These are phyloP conservation scores for Naumovozyma dairenensis DNA, from an alignment of 805 yeast species.

Conservation along the genomic window DNA sequence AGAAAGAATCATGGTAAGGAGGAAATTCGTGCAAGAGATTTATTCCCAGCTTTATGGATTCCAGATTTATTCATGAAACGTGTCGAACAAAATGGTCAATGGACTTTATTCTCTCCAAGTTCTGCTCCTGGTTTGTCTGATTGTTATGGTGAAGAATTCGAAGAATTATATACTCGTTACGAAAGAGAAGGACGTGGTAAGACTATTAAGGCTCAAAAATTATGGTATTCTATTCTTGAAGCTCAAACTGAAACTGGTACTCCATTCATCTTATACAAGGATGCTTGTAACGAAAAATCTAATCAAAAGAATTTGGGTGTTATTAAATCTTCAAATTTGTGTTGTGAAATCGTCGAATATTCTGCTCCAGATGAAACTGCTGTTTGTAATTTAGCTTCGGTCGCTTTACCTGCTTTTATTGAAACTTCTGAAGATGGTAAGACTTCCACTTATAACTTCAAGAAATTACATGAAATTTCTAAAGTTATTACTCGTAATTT, in stretches of 20 bases:
- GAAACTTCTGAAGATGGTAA: conserved; percentile 35
- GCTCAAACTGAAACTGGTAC: conserved; percentile 95
- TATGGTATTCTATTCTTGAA: conserved; percentile 83
- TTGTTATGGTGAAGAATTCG: conserved; percentile 77
- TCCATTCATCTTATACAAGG: conserved; percentile 91
- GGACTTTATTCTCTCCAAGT: conserved; percentile 88
- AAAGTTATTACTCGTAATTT: conserved; percentile 73
- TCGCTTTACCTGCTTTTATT: conserved; percentile 78
- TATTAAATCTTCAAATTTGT: conserved; percentile 85
- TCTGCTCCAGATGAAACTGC: conserved; percentile 90
- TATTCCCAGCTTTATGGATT: conserved; percentile 90
- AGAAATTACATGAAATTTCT: conserved; percentile 61
- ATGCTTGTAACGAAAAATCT: conserved; percentile 76
- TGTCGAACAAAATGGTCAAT: conserved; percentile 65
- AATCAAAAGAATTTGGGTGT: conserved; percentile 90
- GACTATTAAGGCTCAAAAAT: conserved; percentile 73
- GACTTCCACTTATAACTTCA: conserved; percentile 55
- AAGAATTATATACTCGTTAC: conserved; percentile 56
- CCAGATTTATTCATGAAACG: conserved; percentile 91
- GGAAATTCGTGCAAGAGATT: conserved; percentile 85
- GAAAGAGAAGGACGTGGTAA: conserved; percentile 60
- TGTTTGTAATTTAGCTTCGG: conserved; percentile 87
- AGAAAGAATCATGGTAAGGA: conserved; percentile 94
- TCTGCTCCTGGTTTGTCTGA: conserved; percentile 82
- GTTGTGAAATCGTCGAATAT: conserved; percentile 91